Evolutionary conservation across 139 green algal genomes (phyloP), one percentile per base, ranked within the genome.

Genomic region (Chloropicon primus): DNA sequence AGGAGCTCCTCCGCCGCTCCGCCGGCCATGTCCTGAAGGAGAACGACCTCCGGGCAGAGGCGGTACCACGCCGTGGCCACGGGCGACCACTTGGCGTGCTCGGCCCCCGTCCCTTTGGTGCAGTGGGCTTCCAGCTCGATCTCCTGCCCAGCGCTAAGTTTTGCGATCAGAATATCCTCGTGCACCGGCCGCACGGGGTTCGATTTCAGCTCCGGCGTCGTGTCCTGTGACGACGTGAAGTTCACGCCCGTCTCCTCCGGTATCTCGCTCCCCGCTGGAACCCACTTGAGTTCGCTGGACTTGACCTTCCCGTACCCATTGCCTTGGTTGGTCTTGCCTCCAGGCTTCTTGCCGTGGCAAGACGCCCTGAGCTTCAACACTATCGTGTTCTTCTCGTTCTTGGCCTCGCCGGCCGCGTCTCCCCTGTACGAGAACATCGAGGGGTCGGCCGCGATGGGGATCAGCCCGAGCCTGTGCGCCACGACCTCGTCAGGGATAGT

Each of bases 401-500:
- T 26, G 27, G 22, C 21, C n/a, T 28, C 24, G 2, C 2, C 24
- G 17, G 71, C 24, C 17, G 26, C 3, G 71, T 3, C 24, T 28
- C 24, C 71, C 80, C 71, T 91, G 79, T 78, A 88, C 26, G 94
- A 83, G 25, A 98, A 91, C 1, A 89, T 77, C 10, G 80, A 76
- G 1, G 95, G 90, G 85, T 98, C 91, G 0, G 94, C 84, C 1
- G 75, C 54, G 0, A 99, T 81, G 0, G 95, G 95, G 23, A 98
- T 84, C 26, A 99, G 81, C 24, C 95, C 95, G 53, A 99, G 85
- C 0, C 95, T 82, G 77, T 99, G 95, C 1, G 90, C 84, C 22
- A 99, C 76, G 74, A 99, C 88, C 82, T 97, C 92, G 81, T 96
- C 91, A 84, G 91, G 84, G 21, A 99, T 93, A 73, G 98, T 91